Conservation (phyloP, 192 early-diverging fungal species). For the Umbelopsis isabellina region DNA sequence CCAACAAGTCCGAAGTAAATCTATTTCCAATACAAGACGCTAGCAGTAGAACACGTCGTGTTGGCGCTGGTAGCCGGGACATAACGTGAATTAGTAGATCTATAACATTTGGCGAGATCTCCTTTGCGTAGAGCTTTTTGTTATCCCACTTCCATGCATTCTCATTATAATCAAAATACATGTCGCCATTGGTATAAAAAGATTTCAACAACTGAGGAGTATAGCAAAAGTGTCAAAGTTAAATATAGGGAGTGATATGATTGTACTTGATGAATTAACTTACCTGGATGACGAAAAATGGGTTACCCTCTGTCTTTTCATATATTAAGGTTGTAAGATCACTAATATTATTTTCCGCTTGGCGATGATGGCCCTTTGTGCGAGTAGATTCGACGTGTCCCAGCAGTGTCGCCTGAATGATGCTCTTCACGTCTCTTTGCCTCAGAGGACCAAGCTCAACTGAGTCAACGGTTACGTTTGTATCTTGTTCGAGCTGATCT, state of each 20-base stretch:
- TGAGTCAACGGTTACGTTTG: background rate
- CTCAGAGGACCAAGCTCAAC: constrained; percentile 13
- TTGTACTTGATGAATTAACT: background rate
- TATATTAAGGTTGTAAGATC: constrained; percentile 16
- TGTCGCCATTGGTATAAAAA: constrained; percentile 19
- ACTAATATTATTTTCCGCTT: background rate
- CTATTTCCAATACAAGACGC: constrained; percentile 44
- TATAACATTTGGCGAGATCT: constrained; percentile 39
- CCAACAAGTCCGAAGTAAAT: constrained; percentile 31
- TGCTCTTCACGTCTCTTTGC: background rate
- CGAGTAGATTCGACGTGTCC: constrained; percentile 4
- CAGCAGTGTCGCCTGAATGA: constrained; percentile 5
- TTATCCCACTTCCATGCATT: constrained; percentile 37
- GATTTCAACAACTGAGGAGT: constrained; percentile 30
- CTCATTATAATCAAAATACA: constrained; percentile 29
- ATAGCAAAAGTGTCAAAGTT: background rate
- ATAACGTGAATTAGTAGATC: constrained; percentile 36
- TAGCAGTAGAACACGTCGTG: constrained; percentile 30
- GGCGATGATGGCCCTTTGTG: background rate
- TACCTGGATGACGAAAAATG: constrained; percentile 40
- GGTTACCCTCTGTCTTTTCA: constrained; percentile 36
- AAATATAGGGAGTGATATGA: background rate
- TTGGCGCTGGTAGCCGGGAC: constrained; percentile 25
- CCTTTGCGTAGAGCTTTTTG: constrained; percentile 6
- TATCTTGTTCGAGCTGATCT: constrained; percentile 2